These are phyloP conservation scores for Trichoderma polysporum DNA, from an alignment of 2,329 filamentous ascomycete species.

Conservation along the genomic window DNA sequence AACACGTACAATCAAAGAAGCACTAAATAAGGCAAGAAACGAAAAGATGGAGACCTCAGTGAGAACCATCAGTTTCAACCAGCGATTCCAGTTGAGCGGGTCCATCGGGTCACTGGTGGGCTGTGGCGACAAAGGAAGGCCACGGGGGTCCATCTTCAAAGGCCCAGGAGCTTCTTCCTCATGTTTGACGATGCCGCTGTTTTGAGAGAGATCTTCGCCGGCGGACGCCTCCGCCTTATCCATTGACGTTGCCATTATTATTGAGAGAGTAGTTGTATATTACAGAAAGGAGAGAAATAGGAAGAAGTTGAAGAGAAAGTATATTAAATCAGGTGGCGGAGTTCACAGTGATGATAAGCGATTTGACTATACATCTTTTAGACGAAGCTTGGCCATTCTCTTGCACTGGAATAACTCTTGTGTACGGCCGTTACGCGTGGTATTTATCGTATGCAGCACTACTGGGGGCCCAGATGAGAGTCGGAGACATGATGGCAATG, in stretches of 20 bases:
- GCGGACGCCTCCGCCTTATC: slow-evolving; percentile 7
- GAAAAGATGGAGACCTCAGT: slow-evolving; percentile 9
- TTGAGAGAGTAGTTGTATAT: too few species aligned
- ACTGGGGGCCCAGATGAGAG: background rate
- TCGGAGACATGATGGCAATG: background rate
- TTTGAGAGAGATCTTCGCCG: slow-evolving; percentile 1
- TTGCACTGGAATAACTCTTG: background rate
- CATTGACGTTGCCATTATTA: background rate
- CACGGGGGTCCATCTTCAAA: slow-evolving; percentile 5
- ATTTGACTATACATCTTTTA: background rate
- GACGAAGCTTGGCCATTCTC: background rate
- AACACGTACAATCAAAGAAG: slow-evolving; percentile 12
- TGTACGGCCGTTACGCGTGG: background rate
- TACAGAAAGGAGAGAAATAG: background rate
- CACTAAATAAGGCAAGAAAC: slow-evolving; percentile 13
- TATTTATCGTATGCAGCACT: slow-evolving; percentile 2
- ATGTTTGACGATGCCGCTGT: slow-evolving; percentile 5
- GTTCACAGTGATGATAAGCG: background rate
- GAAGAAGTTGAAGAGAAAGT: background rate
- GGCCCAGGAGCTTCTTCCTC: background rate
- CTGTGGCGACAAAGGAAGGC: slow-evolving; percentile 9
- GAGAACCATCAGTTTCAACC: slow-evolving; percentile 17
- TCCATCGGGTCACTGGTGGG: slow-evolving; percentile 9
- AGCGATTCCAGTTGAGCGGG: slow-evolving; percentile 17
- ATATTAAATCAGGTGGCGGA: background rate